Percentiles rank a stretch among this genome's conserved stretches.
phyloP scores from a whole-genome alignment of 2,329 filamentous ascomycete genomes.

The Scedosporium apiospermum region DNA sequence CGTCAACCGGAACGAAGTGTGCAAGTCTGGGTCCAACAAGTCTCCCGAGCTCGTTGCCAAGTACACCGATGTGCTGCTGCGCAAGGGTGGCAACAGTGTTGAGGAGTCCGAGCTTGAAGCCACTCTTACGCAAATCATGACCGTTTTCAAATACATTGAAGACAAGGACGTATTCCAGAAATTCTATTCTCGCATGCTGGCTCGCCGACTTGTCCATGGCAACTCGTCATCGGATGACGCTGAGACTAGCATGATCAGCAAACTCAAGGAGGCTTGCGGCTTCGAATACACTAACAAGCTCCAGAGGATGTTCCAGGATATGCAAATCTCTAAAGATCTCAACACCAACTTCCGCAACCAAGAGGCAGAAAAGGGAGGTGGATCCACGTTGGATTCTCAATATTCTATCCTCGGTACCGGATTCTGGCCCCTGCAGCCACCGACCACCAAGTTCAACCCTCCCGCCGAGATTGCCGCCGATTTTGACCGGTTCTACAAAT shows the following conservation, averaged over 20 bases:
- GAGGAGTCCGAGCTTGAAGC: conserved; percentile 92
- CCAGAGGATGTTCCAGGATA: conserved; percentile 99
- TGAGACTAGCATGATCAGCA: conserved; percentile 98
- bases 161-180: conserved; percentile 99
- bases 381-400: conserved; percentile 63
- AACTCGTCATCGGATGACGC: conserved; percentile 95
- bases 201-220: conserved; percentile 86
- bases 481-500: conserved; percentile 79
- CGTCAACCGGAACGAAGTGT: conserved; percentile 94
- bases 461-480: conserved; percentile 78
- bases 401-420: conserved; percentile 93
- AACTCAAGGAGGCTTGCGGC: conserved; percentile 95
- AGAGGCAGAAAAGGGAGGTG: conserved; percentile 45
- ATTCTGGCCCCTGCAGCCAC: conserved; percentile 89
- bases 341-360: conserved; percentile 84
- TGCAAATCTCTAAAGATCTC: conserved; percentile 96
- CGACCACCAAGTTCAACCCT: conserved; percentile 79
- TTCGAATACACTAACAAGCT: conserved; percentile 99
- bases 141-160: conserved; percentile 99
- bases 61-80: conserved; percentile 85
- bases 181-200: conserved; percentile 95
- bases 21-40: conserved; percentile 85
- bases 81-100: conserved; percentile 85
- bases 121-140: conserved; percentile 89
- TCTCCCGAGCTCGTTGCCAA: conserved; percentile 92